Base-by-base conservation (phyloP, 2,329 filamentous ascomycete genomes). In the Elsinoe arachidis region DNA sequence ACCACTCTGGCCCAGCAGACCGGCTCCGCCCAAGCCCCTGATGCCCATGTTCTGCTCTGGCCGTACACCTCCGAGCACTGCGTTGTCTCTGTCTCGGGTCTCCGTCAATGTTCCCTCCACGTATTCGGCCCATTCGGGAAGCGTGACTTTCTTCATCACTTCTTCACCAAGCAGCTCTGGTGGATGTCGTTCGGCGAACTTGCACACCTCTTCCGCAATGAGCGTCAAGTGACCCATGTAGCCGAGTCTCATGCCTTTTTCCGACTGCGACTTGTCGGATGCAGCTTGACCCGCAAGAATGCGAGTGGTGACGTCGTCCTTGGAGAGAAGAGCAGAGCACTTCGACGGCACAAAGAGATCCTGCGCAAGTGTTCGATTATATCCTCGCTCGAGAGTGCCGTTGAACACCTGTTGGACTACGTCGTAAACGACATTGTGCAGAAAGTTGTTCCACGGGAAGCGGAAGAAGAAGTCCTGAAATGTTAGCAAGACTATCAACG, bases 341-440 rank as follows among this genome's bases (percentile, higher is more conserved):
- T 38, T 33, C 7, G 58, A 60, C 2, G 55, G 33, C 10, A 34
- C 46, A 66, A 99, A 99, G 17, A 99, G 82, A 63, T 95, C 92
- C 59, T 96, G 86, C 11, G 93, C 92, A 54, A 99, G 77, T 49
- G 84, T 86, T 10, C 89, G 85, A 72, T 99, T 99, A 74, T 87
- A 96, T 26, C 93, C 91, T 60, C 90, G 87, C 65, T 97, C 92
- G 88, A 99, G 96, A 0, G 90, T 90, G 7, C 93, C 93, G 69
- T 99, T 99, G 72, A 99, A 97, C 1, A 99, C 93, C 75, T 99
- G 93, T 71, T 99, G 93, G 43, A 99, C 89, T 67, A 99, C 91
- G 70, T 99, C 93, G 69, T 99, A 99, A 49, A 99, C 93, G 43
- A 99, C 93, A 68, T 99, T 99, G 74, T 99, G 93, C 44, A 99